Percentiles rank a stretch among this genome's conserved stretches.
Conservation (phyloP, 495 filamentous ascomycete genomes). For the Podospora bellae-mahoneyi region DNA sequence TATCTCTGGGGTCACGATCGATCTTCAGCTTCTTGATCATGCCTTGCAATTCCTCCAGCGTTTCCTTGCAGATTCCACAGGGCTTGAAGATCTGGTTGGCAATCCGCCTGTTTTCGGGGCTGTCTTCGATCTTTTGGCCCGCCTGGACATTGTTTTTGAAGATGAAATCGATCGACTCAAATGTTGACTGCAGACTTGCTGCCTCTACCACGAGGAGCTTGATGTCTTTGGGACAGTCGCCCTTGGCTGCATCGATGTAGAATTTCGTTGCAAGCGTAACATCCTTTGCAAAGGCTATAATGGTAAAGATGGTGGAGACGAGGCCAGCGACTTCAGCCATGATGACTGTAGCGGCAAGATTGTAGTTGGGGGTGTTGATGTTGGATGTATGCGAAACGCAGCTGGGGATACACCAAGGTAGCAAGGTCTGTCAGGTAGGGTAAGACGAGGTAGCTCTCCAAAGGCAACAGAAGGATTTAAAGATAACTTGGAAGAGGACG, state of each 20-base stretch:
- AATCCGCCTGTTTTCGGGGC: not conserved
- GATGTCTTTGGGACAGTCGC: slow-evolving; percentile 4
- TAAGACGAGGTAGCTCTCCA: no score
- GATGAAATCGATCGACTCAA: slow-evolving; percentile 2
- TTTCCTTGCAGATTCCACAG: not conserved
- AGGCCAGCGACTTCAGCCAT: slow-evolving; percentile 1
- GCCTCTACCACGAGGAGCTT: not conserved
- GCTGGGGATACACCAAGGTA: no score
- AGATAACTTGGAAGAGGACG: no score
- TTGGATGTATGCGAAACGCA: no score
- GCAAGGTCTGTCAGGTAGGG: no score
- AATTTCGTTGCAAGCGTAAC: not conserved
- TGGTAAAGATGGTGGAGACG: not conserved
- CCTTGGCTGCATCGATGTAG: not conserved
- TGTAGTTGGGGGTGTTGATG: not conserved
- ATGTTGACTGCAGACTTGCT: not conserved
- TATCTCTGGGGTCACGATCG: not conserved
- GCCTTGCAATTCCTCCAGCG: not conserved
- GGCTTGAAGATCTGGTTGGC: not conserved
- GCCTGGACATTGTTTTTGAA: not conserved
- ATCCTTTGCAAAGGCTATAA: not conserved
- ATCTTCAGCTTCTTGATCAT: not conserved
- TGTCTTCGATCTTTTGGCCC: not conserved
- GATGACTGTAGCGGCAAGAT: not conserved
- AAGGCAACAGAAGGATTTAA: no score